Evolutionary conservation across 2,329 filamentous ascomycete species (phyloP).

Genomic region (Pseudogymnoascus sp.): DNA sequence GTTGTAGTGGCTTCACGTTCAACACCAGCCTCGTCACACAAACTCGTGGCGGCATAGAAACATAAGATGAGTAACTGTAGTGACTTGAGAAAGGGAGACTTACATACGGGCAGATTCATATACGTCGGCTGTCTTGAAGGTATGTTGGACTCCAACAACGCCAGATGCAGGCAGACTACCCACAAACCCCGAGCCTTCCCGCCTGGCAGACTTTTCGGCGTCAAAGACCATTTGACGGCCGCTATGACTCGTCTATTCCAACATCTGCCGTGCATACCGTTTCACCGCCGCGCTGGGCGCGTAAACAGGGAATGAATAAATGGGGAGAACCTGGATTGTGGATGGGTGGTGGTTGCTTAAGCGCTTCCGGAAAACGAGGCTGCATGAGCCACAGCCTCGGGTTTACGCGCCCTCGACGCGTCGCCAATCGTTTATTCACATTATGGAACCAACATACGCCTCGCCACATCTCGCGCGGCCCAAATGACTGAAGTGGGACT

Average conservation of each 20-base stretch:
- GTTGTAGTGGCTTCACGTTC: background rate
- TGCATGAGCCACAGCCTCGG: background rate
- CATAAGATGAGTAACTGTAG: background rate
- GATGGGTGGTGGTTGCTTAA: background rate
- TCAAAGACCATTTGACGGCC: background rate
- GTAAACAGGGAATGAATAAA: background rate
- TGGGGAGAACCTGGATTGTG: background rate
- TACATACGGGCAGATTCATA: background rate
- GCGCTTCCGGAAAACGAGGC: background rate
- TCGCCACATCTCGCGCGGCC: background rate
- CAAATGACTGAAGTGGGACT: background rate
- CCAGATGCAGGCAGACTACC: background rate
- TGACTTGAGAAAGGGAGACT: background rate
- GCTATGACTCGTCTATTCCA: background rate
- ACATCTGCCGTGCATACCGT: constrained; percentile 3
- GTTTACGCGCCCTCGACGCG: background rate
- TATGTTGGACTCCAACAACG: constrained; percentile 1
- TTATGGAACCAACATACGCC: background rate
- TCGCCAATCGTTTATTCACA: constrained; percentile 1
- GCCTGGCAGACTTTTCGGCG: background rate
- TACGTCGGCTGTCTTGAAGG: background rate
- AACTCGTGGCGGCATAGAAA: background rate
- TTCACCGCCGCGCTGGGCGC: background rate
- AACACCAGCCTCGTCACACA: background rate
- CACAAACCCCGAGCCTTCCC: background rate